phyloP scores from a whole-genome alignment of 768 basidiomycete genomes.

The Dioszegia crocea region DNA sequence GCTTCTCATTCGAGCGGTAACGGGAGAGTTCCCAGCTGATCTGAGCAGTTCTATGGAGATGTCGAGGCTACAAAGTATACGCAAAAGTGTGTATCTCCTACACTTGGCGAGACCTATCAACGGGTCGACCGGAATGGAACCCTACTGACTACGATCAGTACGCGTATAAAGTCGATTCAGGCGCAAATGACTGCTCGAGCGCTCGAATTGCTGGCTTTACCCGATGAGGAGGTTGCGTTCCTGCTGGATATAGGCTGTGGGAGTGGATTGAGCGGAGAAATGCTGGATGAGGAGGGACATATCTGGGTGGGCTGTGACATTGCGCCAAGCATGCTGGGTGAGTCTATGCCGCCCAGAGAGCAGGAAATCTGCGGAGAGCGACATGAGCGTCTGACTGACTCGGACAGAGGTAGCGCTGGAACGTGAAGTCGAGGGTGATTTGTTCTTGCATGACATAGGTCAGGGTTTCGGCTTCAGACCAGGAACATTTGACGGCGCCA shows the following conservation, averaged over 20 bases:
- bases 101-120: no score
- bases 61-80: constrained; percentile 94
- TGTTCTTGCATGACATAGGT: constrained; percentile 95
- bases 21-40: neutral
- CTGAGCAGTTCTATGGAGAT: constrained; percentile 89
- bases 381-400: no score
- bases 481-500: constrained; percentile 95
- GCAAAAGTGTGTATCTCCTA: constrained; percentile 66
- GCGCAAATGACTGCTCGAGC: constrained; percentile 96
- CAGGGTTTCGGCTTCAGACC: constrained; percentile 97
- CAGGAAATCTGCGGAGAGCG: no score
- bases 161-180: constrained; percentile 94
- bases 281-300: constrained; percentile 89
- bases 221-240: constrained; percentile 72
- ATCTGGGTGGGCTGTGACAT: constrained; percentile 92
- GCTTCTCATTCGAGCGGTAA: neutral
- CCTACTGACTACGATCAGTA: constrained; percentile 53
- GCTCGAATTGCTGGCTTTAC: constrained; percentile 79
- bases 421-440: constrained; percentile 89
- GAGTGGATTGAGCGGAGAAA: constrained; percentile 92
- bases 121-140: no score
- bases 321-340: constrained; percentile 94
- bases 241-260: constrained; percentile 96
- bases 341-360: constrained; percentile 36
- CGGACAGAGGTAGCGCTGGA: constrained; percentile 84